Conservation (phyloP, 2,329 filamentous ascomycete genomes). For the Microdochium paspali region DNA sequence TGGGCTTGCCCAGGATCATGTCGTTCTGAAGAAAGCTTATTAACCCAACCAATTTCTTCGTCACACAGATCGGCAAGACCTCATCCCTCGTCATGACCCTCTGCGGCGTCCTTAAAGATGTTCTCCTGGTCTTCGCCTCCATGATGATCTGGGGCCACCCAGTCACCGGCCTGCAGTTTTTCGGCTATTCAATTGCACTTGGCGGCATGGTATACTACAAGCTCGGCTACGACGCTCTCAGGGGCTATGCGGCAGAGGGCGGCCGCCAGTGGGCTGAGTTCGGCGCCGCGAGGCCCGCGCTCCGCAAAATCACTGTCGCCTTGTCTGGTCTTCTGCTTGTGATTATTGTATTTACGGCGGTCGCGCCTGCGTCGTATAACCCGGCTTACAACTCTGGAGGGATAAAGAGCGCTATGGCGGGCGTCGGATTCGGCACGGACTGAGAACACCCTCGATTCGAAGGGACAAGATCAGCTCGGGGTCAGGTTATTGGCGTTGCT, state of each 20-base stretch:
- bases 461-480: too few relatives aligned
- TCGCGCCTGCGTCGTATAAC: conserved; percentile 49
- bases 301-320: conserved; percentile 70
- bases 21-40: conserved; percentile 1
- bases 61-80: conserved; percentile 68
- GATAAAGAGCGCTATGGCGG: not conserved
- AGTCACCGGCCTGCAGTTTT: conserved; percentile 67
- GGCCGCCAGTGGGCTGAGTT: conserved; percentile 80
- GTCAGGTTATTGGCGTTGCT: too few relatives aligned
- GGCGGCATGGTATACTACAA: conserved; percentile 79
- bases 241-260: conserved; percentile 64
- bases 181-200: conserved; percentile 75
- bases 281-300: conserved; percentile 63
- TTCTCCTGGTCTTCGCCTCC: conserved; percentile 69
- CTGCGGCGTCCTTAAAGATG: conserved; percentile 81
- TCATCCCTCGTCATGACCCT: conserved; percentile 80
- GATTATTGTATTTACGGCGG: conserved; percentile 60
- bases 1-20: too few relatives aligned
- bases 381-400: conserved; percentile 41
- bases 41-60: conserved; percentile 15
- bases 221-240: conserved; percentile 74
- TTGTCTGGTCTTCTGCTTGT: conserved; percentile 51
- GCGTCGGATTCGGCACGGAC: not conserved
- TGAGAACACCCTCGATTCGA: too few relatives aligned
- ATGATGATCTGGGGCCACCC: conserved; percentile 76